phyloP scores from a whole-genome alignment of 805 yeast genomes.

The Candida ficus region DNA sequence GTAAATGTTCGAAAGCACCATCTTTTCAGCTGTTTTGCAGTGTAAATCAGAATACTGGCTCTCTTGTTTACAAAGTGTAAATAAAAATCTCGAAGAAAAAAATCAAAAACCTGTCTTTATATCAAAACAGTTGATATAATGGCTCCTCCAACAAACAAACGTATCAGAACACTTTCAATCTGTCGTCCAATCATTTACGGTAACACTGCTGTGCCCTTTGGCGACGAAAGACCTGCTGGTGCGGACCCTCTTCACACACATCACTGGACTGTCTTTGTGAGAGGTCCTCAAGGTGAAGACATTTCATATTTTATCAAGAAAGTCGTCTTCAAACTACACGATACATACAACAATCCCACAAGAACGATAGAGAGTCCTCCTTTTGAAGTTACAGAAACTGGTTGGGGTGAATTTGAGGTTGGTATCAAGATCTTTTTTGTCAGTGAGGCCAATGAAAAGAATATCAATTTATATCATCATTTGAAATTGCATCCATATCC shows the following conservation, averaged over 20 bases:
- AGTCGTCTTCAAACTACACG: conserved; percentile 93
- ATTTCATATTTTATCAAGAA: conserved; percentile 76
- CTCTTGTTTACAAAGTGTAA: no score
- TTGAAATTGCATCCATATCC: conserved; percentile 83
- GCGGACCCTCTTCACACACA: conserved; percentile 92
- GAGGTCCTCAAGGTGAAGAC: conserved; percentile 77
- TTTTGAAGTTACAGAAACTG: conserved; percentile 92
- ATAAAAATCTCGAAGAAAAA: no score
- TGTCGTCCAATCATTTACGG: conserved; percentile 81
- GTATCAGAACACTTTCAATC: conserved; percentile 51
- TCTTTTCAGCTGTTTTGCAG: no score
- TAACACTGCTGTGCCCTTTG: conserved; percentile 68
- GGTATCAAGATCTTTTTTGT: conserved; percentile 81
- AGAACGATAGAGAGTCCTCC: conserved; percentile 88
- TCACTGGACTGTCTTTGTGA: conserved; percentile 88
- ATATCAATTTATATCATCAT: conserved; percentile 80
- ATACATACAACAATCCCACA: conserved; percentile 85
- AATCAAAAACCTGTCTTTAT: background rate
- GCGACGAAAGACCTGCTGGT: conserved; percentile 45
- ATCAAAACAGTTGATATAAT: background rate
- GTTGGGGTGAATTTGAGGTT: conserved; percentile 99
- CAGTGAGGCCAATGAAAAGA: conserved; percentile 84
- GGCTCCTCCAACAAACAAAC: conserved; percentile 15
- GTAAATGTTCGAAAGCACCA: conserved; percentile 55
- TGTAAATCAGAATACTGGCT: no score